Conservation (phyloP, 495 filamentous ascomycete species). For the Clohesyomyces aquaticus region DNA sequence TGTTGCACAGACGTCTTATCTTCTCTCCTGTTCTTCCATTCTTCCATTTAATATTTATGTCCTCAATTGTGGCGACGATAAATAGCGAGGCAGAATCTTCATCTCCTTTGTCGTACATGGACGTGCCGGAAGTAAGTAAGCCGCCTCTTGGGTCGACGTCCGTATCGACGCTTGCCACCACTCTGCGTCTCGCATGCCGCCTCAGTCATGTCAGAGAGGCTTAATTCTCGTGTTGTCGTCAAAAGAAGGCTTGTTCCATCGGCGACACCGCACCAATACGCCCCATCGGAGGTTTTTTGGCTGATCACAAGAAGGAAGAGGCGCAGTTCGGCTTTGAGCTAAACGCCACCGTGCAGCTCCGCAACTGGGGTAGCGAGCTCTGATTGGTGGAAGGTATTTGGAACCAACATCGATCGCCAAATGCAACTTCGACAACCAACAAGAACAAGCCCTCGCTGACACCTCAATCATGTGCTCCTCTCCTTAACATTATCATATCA, state of each 20-base stretch:
- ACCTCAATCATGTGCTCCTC: too few species aligned
- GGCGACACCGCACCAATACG: background rate
- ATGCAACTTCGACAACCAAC: too few species aligned
- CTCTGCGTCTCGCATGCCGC: background rate
- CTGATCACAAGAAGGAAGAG: background rate
- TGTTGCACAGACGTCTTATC: background rate
- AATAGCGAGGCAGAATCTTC: conserved; percentile 1
- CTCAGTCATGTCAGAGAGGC: background rate
- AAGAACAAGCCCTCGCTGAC: too few species aligned
- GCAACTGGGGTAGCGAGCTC: background rate
- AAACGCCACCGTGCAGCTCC: background rate
- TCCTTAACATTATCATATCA: too few species aligned
- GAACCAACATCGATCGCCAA: conserved; percentile 1
- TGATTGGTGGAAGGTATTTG: background rate
- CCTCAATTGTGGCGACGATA: too few species aligned
- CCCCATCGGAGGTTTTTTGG: background rate
- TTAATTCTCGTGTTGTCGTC: background rate
- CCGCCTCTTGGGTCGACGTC: background rate
- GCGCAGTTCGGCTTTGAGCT: background rate
- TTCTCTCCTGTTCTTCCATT: too few species aligned
- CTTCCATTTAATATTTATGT: too few species aligned
- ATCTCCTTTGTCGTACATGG: background rate
- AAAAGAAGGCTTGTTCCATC: background rate
- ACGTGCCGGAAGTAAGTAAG: background rate
- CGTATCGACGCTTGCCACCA: background rate